Percentiles rank a stretch among this genome's conserved stretches.
Evolutionary conservation across 306 rosid species (phyloP).

Genomic region (Ochetophila trinervis): DNA sequence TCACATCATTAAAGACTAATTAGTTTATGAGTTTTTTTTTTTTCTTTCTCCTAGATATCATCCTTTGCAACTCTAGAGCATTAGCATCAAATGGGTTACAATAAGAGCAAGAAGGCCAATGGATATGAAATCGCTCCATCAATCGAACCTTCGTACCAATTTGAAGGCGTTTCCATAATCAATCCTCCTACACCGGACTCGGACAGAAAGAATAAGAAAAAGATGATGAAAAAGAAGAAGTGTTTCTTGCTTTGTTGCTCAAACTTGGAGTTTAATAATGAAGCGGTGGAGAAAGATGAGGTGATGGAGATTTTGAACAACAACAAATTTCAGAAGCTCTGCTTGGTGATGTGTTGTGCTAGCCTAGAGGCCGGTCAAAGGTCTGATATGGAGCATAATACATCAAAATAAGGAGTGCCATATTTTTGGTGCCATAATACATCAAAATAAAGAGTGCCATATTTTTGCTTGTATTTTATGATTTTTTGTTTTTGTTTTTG

Average conservation of each 20-base stretch:
- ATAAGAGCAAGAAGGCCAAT: background rate
- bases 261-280: constrained; percentile 21
- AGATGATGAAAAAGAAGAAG: constrained; percentile 8
- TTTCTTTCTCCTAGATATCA: background rate
- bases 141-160: background rate
- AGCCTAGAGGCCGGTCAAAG: background rate
- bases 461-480: no score
- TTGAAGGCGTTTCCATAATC: background rate
- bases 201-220: constrained; percentile 18
- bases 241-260: constrained; percentile 29
- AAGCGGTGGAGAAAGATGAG: constrained; percentile 15
- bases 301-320: constrained; percentile 11
- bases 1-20: background rate
- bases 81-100: background rate
- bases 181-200: background rate
- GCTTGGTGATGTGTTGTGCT: constrained; percentile 21
- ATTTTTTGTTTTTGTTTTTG: no score
- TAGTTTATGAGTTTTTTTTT: background rate
- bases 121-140: background rate
- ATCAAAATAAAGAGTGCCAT: no score
- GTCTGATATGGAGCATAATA: no score
- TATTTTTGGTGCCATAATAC: no score
- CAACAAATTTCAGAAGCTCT: background rate
- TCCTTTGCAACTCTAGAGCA: background rate
- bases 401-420: no score